These are phyloP conservation scores for Epithele typhae DNA, from an alignment of 768 basidiomycete species.

Conservation along the genomic window DNA sequence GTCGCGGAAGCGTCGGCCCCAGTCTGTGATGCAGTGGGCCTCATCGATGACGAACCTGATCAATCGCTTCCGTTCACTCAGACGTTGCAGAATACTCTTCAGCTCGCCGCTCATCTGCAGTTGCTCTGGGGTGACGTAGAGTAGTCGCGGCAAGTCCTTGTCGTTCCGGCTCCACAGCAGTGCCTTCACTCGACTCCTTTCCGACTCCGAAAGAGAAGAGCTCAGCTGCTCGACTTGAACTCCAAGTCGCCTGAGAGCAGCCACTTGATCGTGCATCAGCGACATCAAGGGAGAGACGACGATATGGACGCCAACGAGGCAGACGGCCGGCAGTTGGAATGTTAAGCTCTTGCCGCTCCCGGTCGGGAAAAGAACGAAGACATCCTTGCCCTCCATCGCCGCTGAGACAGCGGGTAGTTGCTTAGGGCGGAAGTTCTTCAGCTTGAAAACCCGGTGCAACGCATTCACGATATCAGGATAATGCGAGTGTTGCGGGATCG, in stretches of 20 bases:
- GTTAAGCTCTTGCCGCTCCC: conserved; percentile 90
- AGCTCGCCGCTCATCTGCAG: conserved; percentile 59
- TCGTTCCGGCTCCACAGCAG: conserved; percentile 39
- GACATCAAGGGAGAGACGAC: conserved; percentile 88
- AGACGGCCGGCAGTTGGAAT: conserved; percentile 88
- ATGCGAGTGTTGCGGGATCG: too few species aligned
- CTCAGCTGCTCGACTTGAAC: conserved; percentile 71
- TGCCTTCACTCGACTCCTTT: conserved; percentile 37
- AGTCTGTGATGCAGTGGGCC: conserved; percentile 90
- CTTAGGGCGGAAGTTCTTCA: conserved; percentile 70
- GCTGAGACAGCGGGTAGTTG: conserved; percentile 86
- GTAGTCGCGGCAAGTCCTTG: conserved; percentile 57
- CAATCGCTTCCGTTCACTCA: conserved; percentile 55
- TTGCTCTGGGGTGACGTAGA: conserved; percentile 94
- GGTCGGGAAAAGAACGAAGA: conserved; percentile 95
- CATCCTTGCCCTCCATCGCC: conserved; percentile 75
- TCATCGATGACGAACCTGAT: conserved; percentile 96
- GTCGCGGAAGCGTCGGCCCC: conserved; percentile 93
- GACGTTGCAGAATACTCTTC: conserved; percentile 46
- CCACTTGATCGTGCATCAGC: conserved; percentile 87
- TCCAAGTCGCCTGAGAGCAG: conserved; percentile 54
- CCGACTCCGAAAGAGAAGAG: conserved; percentile 40
- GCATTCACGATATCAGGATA: conserved; percentile 37
- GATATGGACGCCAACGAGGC: conserved; percentile 74
- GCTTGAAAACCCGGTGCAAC: conserved; percentile 55